Percentiles rank a stretch among this genome's conserved stretches.
Evolutionary conservation across 2,329 filamentous ascomycete species (phyloP).

Genomic region (Hypoxylon sp.): DNA sequence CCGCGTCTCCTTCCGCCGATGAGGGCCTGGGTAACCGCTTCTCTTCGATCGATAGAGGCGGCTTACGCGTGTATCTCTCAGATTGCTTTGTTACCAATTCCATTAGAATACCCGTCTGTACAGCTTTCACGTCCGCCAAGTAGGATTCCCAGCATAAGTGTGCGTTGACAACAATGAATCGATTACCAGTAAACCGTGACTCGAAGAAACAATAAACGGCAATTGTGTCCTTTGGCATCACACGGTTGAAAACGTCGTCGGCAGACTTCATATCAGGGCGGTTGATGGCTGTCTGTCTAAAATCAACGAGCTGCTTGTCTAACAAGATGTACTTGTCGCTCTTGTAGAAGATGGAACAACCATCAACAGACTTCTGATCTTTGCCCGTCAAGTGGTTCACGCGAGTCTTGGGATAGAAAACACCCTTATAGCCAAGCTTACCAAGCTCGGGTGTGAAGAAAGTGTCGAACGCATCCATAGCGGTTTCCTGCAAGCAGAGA

Average conservation of each 20-base stretch:
- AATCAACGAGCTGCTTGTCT: conserved; percentile 95
- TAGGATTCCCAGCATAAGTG: conserved; percentile 96
- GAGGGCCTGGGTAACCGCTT: conserved; percentile 73
- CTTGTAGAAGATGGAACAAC: conserved; percentile 97
- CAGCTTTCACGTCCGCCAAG: conserved; percentile 93
- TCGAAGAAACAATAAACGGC: conserved; percentile 93
- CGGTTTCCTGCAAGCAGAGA: conserved; percentile 93
- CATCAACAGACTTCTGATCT: conserved; percentile 91
- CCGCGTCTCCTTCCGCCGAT: conserved; percentile 61
- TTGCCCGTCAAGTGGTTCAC: conserved; percentile 93
- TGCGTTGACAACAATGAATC: conserved; percentile 92
- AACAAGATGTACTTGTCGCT: conserved; percentile 92
- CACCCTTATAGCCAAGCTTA: conserved; percentile 90
- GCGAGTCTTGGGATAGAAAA: conserved; percentile 91
- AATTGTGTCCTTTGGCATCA: conserved; percentile 99
- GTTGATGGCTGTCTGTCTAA: conserved; percentile 91
- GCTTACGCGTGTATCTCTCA: conserved; percentile 85
- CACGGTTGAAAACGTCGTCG: conserved; percentile 97
- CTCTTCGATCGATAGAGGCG: conserved; percentile 78
- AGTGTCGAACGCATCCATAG: conserved; percentile 90
- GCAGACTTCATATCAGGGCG: conserved; percentile 97
- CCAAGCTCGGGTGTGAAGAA: conserved; percentile 91
- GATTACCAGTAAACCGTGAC: conserved; percentile 89
- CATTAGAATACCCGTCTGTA: conserved; percentile 96
- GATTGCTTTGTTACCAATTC: conserved; percentile 89